Percentiles rank a stretch among this genome's conserved stretches.
These are phyloP conservation scores for Phaeodactylum tricornutum DNA, from an alignment of 108 stramenopile genomes.

Conservation along the genomic window DNA sequence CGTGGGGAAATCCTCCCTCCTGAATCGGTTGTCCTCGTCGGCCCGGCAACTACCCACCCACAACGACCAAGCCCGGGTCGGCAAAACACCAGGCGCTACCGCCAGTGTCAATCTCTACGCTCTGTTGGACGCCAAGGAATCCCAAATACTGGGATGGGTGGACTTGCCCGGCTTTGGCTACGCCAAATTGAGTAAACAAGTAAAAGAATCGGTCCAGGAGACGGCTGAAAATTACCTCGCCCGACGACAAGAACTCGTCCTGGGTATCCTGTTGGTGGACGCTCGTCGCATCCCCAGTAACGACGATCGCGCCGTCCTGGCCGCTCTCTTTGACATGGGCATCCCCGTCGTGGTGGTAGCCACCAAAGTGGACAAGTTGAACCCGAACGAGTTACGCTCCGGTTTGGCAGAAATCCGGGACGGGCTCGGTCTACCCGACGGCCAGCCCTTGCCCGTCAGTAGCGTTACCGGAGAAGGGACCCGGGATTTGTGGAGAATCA, in stretches of 20 bases:
- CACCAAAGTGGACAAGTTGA: conserved; percentile 85
- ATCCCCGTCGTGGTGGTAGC: conserved; percentile 81
- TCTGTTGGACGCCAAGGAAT: conserved; percentile 15
- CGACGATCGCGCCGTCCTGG: conserved; percentile 76
- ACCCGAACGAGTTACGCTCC: conserved; percentile 24
- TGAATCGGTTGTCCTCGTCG: conserved; percentile 39
- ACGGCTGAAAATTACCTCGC: conserved; percentile 79
- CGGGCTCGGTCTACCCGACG: conserved; percentile 65
- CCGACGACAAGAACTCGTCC: conserved; percentile 69
- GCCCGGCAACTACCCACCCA: conserved; percentile 1
- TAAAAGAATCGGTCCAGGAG: conserved; percentile 65
- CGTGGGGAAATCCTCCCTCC: conserved; percentile 86
- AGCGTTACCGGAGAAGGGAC: conserved; percentile 66
- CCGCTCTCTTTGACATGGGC: conserved; percentile 78
- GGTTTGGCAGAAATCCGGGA: conserved; percentile 38
- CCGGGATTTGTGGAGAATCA: conserved; percentile 66
- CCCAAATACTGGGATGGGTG: conserved; percentile 59
- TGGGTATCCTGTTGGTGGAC: conserved; percentile 85
- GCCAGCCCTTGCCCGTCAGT: conserved; percentile 65
- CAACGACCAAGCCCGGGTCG: conserved; percentile 57
- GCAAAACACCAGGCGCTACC: conserved; percentile 82
- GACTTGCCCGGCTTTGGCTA: conserved; percentile 96
- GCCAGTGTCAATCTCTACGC: conserved; percentile 72
- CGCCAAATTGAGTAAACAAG: conserved; percentile 82
- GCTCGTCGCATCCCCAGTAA: conserved; percentile 61